Percentiles rank a stretch among this genome's conserved stretches.
Conservation (phyloP, 2,329 filamentous ascomycete species). For the Dactylellina cionopaga region DNA sequence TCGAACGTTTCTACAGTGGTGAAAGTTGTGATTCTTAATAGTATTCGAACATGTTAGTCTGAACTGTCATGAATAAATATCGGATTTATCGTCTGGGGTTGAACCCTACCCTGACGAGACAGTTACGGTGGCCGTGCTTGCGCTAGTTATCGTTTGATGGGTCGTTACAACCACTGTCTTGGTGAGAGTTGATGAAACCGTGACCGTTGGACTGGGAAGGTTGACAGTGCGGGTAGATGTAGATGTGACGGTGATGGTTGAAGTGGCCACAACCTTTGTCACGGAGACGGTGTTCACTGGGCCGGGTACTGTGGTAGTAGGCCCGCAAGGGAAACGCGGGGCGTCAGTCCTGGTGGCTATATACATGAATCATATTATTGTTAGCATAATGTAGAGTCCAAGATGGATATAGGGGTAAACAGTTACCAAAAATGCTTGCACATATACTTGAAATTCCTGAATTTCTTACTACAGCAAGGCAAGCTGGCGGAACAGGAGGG, state of each 20-base stretch:
- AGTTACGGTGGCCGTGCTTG: background rate
- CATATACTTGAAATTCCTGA: background rate
- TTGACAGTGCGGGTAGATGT: background rate
- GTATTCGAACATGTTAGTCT: too few relatives aligned
- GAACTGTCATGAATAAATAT: too few relatives aligned
- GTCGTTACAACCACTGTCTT: background rate
- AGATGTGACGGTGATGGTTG: background rate
- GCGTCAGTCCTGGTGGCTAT: too few relatives aligned
- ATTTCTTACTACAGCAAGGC: background rate
- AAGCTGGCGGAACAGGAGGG: background rate
- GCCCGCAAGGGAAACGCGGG: too few relatives aligned
- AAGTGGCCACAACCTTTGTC: background rate
- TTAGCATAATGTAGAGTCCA: background rate
- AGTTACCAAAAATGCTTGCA: background rate
- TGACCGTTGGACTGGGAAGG: background rate
- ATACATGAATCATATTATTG: too few relatives aligned
- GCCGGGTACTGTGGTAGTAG: background rate
- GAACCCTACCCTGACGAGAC: background rate
- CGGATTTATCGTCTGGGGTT: too few relatives aligned
- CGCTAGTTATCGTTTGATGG: background rate
- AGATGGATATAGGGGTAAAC: background rate
- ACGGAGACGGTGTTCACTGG: background rate
- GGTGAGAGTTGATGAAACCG: background rate
- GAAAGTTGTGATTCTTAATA: too few relatives aligned
- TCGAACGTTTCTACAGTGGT: too few relatives aligned